Evolutionary conservation across 345 rosid species (phyloP).

Genomic region (Cardiospermum halicacabum): DNA sequence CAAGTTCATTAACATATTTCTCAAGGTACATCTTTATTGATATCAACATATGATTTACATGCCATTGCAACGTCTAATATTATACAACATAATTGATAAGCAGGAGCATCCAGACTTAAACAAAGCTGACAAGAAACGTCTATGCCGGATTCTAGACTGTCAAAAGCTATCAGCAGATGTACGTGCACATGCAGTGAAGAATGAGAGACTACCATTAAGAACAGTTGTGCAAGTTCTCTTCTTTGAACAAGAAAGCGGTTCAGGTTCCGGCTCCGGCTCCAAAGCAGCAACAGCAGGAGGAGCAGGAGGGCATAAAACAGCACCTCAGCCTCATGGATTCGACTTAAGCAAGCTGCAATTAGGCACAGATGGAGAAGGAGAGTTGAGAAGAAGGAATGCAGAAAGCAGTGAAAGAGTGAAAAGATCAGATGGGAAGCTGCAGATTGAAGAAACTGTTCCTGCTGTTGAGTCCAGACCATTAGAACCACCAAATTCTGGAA

Average conservation of each 20-base stretch:
- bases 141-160: slow-evolving; percentile 84
- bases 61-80: too few species aligned
- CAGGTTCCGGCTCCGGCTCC: slow-evolving; percentile 11
- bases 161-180: slow-evolving; percentile 83
- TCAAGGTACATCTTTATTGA: slow-evolving; percentile 59
- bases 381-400: slow-evolving; percentile 13
- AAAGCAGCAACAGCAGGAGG: slow-evolving; percentile 22
- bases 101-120: slow-evolving; percentile 88
- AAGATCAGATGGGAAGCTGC: slow-evolving; percentile 21
- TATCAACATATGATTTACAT: too few species aligned
- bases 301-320: slow-evolving; percentile 29
- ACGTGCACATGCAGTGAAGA: slow-evolving; percentile 89
- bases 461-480: slow-evolving; percentile 13
- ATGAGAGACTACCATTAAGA: slow-evolving; percentile 86
- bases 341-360: slow-evolving; percentile 23
- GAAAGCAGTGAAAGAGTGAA: slow-evolving; percentile 27
- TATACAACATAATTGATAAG: slow-evolving; percentile 11
- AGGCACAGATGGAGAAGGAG: slow-evolving; percentile 16
- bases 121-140: slow-evolving; percentile 75
- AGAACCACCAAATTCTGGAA: slow-evolving; percentile 28
- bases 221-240: slow-evolving; percentile 92
- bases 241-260: slow-evolving; percentile 74
- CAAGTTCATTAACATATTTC: slow-evolving; percentile 78
- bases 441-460: slow-evolving; percentile 29
- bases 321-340: slow-evolving; percentile 4